These are phyloP conservation scores for Hsuehochloa calcarea DNA, from an alignment of 176 grass and related monocot species.

Conservation along the genomic window DNA sequence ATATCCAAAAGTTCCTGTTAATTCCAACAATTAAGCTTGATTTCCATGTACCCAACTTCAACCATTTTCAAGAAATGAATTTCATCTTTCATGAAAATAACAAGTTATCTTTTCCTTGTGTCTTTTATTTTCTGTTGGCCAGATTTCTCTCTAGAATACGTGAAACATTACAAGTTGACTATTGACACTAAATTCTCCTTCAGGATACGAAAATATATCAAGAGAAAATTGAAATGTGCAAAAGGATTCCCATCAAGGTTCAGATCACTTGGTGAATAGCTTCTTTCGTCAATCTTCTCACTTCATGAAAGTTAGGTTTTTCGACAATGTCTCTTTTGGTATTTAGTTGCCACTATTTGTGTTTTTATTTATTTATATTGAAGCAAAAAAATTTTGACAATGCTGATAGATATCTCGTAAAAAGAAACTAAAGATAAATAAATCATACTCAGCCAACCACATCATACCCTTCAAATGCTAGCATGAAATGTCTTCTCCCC, in stretches of 20 bases:
- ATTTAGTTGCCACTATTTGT: too few species aligned
- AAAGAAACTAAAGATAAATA: too few species aligned
- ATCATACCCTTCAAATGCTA: too few species aligned
- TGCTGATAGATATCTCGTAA: too few species aligned
- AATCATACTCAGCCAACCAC: too few species aligned
- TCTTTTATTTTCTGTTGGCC: background rate
- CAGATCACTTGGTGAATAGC: constrained; percentile 1
- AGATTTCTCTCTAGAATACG: constrained; percentile 6
- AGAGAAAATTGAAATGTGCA: background rate
- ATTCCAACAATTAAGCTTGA: too few species aligned
- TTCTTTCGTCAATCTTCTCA: constrained; percentile 4
- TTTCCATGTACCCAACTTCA: background rate
- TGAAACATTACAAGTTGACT: background rate
- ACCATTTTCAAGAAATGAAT: constrained; percentile 5
- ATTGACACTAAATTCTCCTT: background rate
- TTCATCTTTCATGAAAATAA: constrained; percentile 33
- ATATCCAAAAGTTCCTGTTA: too few species aligned
- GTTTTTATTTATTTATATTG: too few species aligned
- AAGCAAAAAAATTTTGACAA: too few species aligned
- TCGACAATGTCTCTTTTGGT: background rate
- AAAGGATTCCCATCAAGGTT: background rate
- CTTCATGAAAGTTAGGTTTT: constrained; percentile 23
- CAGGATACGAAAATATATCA: constrained; percentile 6
- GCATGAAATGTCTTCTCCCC: too few species aligned
- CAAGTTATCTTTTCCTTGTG: background rate